Evolutionary conservation across 495 filamentous ascomycete species (phyloP).

Genomic region (Penicillium roqueforti): DNA sequence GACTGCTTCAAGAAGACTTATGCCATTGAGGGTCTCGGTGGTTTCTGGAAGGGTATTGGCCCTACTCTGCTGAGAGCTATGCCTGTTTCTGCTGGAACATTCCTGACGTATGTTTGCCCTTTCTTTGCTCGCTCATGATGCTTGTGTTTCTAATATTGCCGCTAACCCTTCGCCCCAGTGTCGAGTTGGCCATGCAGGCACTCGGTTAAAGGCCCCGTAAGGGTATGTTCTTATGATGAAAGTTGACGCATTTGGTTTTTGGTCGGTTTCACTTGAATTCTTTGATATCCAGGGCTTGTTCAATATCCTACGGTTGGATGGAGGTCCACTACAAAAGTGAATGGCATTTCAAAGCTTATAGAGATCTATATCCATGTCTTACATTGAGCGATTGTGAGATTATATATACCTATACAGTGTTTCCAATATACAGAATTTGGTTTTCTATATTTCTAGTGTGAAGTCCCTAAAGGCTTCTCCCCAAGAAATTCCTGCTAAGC

Average conservation of each 20-base stretch:
- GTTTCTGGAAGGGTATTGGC: slow-evolving; percentile 94
- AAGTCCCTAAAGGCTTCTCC: not conserved
- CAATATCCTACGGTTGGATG: slow-evolving; percentile 19
- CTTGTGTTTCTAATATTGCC: not conserved
- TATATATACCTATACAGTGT: not conserved
- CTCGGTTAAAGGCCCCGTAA: slow-evolving; percentile 28
- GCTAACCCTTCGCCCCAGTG: slow-evolving; percentile 27
- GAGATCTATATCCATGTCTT: slow-evolving; percentile 6
- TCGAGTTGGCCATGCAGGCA: slow-evolving; percentile 46
- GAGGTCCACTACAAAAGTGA: slow-evolving; percentile 22
- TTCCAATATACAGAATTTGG: not conserved
- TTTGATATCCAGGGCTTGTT: slow-evolving; percentile 34
- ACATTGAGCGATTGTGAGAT: not conserved
- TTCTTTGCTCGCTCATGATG: not conserved
- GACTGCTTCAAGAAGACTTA: slow-evolving; percentile 88
- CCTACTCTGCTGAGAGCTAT: slow-evolving; percentile 94
- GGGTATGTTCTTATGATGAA: slow-evolving; percentile 10
- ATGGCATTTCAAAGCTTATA: slow-evolving; percentile 13
- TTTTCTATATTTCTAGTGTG: not conserved
- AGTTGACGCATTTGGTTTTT: slow-evolving; percentile 16
- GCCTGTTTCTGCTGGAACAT: slow-evolving; percentile 96
- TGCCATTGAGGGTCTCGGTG: slow-evolving; percentile 67
- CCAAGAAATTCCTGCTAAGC: not conserved
- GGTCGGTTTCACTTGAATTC: slow-evolving; percentile 14
- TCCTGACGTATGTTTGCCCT: slow-evolving; percentile 60